A percentile compares a stretch with the other conserved stretches of the same genome.
These are phyloP conservation scores for Candida anglica DNA, from an alignment of 805 yeast genomes.

Conservation along the genomic window DNA sequence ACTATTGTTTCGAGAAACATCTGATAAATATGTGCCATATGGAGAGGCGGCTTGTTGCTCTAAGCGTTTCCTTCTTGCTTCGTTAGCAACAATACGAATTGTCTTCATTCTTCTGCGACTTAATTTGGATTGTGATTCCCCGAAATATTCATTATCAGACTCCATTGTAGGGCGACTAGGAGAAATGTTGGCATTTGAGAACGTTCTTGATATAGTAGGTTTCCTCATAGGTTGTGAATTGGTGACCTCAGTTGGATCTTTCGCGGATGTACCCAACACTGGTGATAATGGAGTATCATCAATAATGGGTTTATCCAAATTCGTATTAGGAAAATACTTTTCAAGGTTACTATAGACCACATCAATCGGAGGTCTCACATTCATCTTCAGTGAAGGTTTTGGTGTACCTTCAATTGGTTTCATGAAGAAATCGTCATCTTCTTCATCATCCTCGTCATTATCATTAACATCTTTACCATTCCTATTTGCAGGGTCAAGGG, in stretches of 20 bases:
- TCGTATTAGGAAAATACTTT: slow-evolving; percentile 86
- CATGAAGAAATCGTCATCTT: slow-evolving; percentile 24
- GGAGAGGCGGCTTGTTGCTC: slow-evolving; percentile 15
- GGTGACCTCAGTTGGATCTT: not conserved
- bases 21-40: slow-evolving; percentile 1
- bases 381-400: slow-evolving; percentile 29
- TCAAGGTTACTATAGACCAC: slow-evolving; percentile 90
- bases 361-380: slow-evolving; percentile 92
- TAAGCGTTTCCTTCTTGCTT: slow-evolving; percentile 52
- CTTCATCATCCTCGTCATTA: slow-evolving; percentile 21
- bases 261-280: slow-evolving; percentile 35
- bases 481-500: too few relatives aligned
- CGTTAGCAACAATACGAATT: slow-evolving; percentile 88
- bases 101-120: slow-evolving; percentile 73
- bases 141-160: slow-evolving; percentile 33
- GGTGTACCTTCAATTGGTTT: slow-evolving; percentile 8
- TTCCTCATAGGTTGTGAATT: slow-evolving; percentile 10
- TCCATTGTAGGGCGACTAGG: slow-evolving; percentile 23
- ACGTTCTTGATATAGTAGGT: slow-evolving; percentile 38
- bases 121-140: slow-evolving; percentile 29
- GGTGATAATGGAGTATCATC: slow-evolving; percentile 65
- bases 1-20: slow-evolving; percentile 3
- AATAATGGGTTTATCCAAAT: slow-evolving; percentile 86
- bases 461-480: too few relatives aligned
- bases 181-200: slow-evolving; percentile 39